Conservation (phyloP, 2,329 filamentous ascomycete genomes). For the Talaromyces islandicus region DNA sequence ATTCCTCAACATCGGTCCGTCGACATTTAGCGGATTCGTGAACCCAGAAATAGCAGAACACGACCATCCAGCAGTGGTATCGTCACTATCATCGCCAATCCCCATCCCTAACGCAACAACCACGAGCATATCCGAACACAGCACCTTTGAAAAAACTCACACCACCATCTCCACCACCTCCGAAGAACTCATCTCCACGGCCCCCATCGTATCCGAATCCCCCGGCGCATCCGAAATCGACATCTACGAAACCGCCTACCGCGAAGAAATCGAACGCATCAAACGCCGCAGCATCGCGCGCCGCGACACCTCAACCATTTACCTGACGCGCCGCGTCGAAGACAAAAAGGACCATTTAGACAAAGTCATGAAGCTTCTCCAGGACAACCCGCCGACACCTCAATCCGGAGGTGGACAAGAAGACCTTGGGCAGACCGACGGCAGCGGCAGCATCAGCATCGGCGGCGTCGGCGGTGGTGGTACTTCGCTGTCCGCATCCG, state of each 20-base stretch:
- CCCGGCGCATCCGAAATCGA: slow-evolving; percentile 78
- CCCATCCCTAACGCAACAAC: slow-evolving; percentile 15
- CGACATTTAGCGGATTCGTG: slow-evolving; percentile 33
- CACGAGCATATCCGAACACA: slow-evolving; percentile 29
- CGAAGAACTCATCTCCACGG: slow-evolving; percentile 12
- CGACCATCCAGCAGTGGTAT: background rate
- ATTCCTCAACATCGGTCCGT: slow-evolving; percentile 70
- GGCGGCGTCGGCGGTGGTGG: no score
- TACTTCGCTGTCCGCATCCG: background rate
- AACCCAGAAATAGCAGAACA: background rate
- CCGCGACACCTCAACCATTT: slow-evolving; percentile 43
- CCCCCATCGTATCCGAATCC: slow-evolving; percentile 67
- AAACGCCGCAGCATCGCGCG: slow-evolving; percentile 35
- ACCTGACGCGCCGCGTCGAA: slow-evolving; percentile 49
- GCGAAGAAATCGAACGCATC: slow-evolving; percentile 73
- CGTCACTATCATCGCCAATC: background rate
- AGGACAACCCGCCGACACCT: background rate
- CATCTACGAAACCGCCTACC: slow-evolving; percentile 83
- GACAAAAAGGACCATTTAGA: slow-evolving; percentile 23
- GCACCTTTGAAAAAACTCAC: slow-evolving; percentile 7
- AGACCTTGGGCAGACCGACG: no score
- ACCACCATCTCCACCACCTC: slow-evolving; percentile 33
- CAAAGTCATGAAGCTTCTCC: slow-evolving; percentile 26
- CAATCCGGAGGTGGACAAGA: background rate
- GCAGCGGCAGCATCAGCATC: no score